These are phyloP conservation scores for Corymbia maculata DNA, from an alignment of 345 rosid genomes.

Conservation along the genomic window DNA sequence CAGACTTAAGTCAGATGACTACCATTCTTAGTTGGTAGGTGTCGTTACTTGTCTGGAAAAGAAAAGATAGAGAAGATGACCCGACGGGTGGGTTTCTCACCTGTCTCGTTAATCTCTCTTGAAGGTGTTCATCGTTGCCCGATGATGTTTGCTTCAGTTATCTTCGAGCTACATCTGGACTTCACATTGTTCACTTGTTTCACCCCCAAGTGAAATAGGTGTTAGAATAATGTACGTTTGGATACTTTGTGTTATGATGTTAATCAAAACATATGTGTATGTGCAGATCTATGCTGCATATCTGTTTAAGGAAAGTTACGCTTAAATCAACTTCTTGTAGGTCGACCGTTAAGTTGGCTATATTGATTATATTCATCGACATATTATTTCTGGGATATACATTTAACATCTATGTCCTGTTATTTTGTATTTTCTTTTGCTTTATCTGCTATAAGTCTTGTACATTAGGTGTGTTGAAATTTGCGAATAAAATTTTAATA, in stretches of 20 bases:
- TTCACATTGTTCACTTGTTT: slow-evolving; percentile 7
- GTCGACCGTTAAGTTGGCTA: background rate
- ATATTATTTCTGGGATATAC: background rate
- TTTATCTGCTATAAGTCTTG: background rate
- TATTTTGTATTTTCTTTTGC: background rate
- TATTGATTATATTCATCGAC: background rate
- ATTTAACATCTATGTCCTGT: background rate
- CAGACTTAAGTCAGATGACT: slow-evolving; percentile 23
- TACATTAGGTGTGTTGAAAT: background rate
- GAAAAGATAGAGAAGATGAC: slow-evolving; percentile 18
- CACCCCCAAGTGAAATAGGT: background rate
- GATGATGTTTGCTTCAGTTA: slow-evolving; percentile 10
- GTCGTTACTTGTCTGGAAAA: slow-evolving; percentile 47
- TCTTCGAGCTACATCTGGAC: slow-evolving; percentile 48
- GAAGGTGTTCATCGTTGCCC: slow-evolving; percentile 45
- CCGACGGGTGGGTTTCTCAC: slow-evolving; percentile 29
- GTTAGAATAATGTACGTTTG: background rate
- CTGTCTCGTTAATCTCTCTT: slow-evolving; percentile 11
- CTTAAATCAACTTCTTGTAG: background rate
- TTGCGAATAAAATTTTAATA: background rate
- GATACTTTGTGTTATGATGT: background rate
- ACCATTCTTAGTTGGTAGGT: slow-evolving; percentile 8
- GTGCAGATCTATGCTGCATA: background rate
- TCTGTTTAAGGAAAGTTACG: background rate
- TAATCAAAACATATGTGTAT: background rate